phyloP scores from a whole-genome alignment of 306 rosid genomes.

The Casuarina glauca region DNA sequence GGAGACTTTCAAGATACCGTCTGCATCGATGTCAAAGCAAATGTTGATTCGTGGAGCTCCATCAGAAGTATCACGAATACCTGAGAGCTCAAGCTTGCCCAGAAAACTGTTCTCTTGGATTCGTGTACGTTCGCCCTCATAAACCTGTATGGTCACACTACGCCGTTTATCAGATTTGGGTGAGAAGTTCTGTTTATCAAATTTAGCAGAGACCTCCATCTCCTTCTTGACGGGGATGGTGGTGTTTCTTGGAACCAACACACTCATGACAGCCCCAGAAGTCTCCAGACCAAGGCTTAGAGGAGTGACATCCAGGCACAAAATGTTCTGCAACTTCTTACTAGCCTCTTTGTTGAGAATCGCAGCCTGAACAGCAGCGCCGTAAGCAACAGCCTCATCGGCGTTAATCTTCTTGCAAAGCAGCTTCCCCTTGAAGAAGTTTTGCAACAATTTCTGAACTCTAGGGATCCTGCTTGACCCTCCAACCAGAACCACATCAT shows the following conservation, averaged over 20 bases:
- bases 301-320: not conserved
- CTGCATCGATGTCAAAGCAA: conserved; percentile 41
- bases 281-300: not conserved
- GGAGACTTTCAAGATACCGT: conserved; percentile 49
- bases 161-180: conserved; percentile 46
- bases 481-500: conserved; percentile 43
- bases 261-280: not conserved
- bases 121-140: not conserved
- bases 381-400: conserved; percentile 45
- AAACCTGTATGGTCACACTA: conserved; percentile 30
- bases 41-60: conserved; percentile 49
- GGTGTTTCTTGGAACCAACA: not conserved
- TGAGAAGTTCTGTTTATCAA: conserved; percentile 38
- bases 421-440: conserved; percentile 40
- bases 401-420: conserved; percentile 45
- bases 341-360: conserved; percentile 32
- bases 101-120: conserved; percentile 48
- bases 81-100: conserved; percentile 46
- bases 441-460: conserved; percentile 36
- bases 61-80: conserved; percentile 43
- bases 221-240: not conserved
- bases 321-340: not conserved
- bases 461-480: conserved; percentile 47
- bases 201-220: conserved; percentile 33
- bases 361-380: conserved; percentile 44